phyloP scores from a whole-genome alignment of 164 flowering plant genomes.

The Piper betle region DNA sequence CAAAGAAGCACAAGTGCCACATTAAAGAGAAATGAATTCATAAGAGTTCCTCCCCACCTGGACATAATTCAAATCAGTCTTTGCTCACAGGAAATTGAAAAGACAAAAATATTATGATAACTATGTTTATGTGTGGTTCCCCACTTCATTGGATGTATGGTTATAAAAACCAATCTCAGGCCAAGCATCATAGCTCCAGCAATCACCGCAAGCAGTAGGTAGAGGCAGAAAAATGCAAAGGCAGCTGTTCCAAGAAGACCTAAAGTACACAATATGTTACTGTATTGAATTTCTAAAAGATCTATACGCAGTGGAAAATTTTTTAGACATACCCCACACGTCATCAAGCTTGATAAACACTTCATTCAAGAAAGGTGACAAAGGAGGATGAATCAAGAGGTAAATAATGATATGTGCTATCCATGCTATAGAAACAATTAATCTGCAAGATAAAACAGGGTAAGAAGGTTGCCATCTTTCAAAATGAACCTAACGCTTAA shows the following conservation, averaged over 20 bases:
- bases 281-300: neutral
- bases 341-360: slow-evolving; percentile 89
- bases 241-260: slow-evolving; percentile 97
- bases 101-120: slow-evolving; percentile 1
- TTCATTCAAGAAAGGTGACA: slow-evolving; percentile 80
- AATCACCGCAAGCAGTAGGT: slow-evolving; percentile 85
- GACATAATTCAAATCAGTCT: slow-evolving; percentile 1
- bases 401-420: slow-evolving; percentile 87
- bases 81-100: slow-evolving; percentile 3
- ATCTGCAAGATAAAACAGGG: slow-evolving; percentile 26
- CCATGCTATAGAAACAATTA: slow-evolving; percentile 95
- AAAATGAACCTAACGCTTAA: no score
- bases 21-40: slow-evolving; percentile 94
- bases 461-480: neutral
- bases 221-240: slow-evolving; percentile 98
- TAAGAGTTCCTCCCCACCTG: slow-evolving; percentile 99
- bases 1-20: slow-evolving; percentile 85
- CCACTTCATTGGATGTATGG: slow-evolving; percentile 99
- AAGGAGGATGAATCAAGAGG: slow-evolving; percentile 78
- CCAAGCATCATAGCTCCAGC: slow-evolving; percentile 99
- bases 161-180: slow-evolving; percentile 81
- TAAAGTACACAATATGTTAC: slow-evolving; percentile 7
- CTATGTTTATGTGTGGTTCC: slow-evolving; percentile 2
- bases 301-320: neutral
- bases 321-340: slow-evolving; percentile 65